Percentiles rank a stretch among this genome's conserved stretches.
These are phyloP conservation scores for Exophiala viscosa DNA, from an alignment of 2,329 filamentous ascomycete genomes.

Conservation along the genomic window DNA sequence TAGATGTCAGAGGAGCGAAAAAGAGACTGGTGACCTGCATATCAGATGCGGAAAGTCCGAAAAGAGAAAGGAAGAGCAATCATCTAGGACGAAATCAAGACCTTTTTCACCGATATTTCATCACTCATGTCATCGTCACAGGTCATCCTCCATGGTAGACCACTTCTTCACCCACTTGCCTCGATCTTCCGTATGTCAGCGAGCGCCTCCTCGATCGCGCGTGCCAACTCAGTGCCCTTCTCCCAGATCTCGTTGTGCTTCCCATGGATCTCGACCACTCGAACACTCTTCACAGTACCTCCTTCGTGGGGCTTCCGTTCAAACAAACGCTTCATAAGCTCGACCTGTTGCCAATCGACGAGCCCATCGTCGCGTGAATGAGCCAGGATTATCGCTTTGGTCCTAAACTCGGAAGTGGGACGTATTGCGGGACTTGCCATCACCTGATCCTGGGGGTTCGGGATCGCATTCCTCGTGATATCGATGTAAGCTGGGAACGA, in stretches of 20 bases:
- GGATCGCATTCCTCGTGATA: constrained; percentile 42
- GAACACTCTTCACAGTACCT: constrained; percentile 32
- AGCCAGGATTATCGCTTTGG: constrained; percentile 39
- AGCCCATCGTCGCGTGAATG: constrained; percentile 42
- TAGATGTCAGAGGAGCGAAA: no score
- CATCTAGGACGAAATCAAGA: no score
- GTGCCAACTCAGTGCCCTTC: constrained; percentile 39
- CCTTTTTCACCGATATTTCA: no score
- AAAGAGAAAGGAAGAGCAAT: no score
- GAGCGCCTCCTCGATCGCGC: constrained; percentile 29
- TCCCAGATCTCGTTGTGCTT: constrained; percentile 43
- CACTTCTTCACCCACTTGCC: constrained; percentile 14
- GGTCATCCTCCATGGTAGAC: background rate
- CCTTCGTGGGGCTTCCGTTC: constrained; percentile 36
- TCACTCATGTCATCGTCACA: no score
- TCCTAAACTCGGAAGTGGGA: constrained; percentile 29
- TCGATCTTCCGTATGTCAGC: no score
- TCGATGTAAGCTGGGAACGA: constrained; percentile 37
- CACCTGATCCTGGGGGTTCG: constrained; percentile 37
- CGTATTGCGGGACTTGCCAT: constrained; percentile 37
- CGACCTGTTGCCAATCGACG: constrained; percentile 38
- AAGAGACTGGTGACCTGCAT: no score
- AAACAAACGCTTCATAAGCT: constrained; percentile 49
- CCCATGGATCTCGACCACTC: constrained; percentile 33
- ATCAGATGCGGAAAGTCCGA: no score